Evolutionary conservation across 75 land plant genomes (phyloP), one percentile per base, ranked within the genome.

Genomic region (Selaginella tamariscina): DNA sequence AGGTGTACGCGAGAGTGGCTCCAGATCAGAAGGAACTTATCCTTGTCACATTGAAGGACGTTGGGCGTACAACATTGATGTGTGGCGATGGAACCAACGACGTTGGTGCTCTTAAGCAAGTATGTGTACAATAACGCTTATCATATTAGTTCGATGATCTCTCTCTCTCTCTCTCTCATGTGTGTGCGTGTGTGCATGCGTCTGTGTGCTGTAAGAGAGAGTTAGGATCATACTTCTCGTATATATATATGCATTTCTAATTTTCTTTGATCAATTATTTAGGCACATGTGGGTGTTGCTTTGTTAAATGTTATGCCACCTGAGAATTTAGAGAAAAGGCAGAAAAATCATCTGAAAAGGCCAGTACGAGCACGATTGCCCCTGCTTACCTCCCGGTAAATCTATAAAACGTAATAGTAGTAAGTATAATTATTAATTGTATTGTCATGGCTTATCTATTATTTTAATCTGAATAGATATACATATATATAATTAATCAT

Each of bases 41-140:
- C 31, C 30, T 95, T 72, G 87, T 88, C 27, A 95, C 99, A 67
- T 77, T 95, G 27, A 95, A 87, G 71, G 81, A 85, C 29, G 96
- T 83, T 44, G 99, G 99, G 31, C 81, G 99, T 30, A 82, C 83
- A 64, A 85, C 99, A 31, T 65, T 95, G 67, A 95, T 95, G 99
- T 90, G 99, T 79, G 99, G 99, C 55, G 99, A 95, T 85, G 96
- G 99, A 26, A 95, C 99, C 24, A 95, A 95, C 79, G 99, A 95
- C 76, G 96, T 95, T 74, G 99, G 99, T 54, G 99, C 96, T 54
- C 73, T 95, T 44, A 95, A 95, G 70, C 99, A 95, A 88, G 99
- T 95, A 62, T 55, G 75, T 23, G 11, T 13, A n/a, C n/a, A n/a
- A n/a, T n/a, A n/a, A n/a, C n/a, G n/a, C n/a, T n/a, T n/a, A n/a